Evolutionary conservation across 2,329 filamentous ascomycete species (phyloP).

Genomic region (Trichophyton equinum): DNA sequence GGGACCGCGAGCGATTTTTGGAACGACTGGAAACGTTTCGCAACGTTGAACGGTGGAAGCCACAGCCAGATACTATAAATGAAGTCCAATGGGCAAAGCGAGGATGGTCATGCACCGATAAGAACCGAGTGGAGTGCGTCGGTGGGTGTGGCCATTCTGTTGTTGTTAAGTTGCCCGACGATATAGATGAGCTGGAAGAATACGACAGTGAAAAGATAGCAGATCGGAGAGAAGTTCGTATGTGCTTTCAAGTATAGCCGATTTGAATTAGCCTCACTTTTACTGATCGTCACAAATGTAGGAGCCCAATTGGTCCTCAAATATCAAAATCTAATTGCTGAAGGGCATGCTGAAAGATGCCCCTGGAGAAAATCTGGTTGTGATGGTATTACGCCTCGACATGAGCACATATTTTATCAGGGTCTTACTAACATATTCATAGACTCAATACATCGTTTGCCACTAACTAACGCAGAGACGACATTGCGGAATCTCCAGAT

Average conservation of each 20-base stretch:
- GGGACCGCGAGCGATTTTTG: slow-evolving; percentile 71
- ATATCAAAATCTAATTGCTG: slow-evolving; percentile 60
- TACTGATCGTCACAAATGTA: slow-evolving; percentile 13
- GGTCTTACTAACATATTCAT: slow-evolving; percentile 14
- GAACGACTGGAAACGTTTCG: slow-evolving; percentile 75
- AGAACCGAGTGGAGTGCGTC: slow-evolving; percentile 69
- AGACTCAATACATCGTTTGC: slow-evolving; percentile 54
- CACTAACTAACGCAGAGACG: slow-evolving; percentile 48
- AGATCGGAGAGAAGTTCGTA: slow-evolving; percentile 33
- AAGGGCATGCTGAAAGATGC: slow-evolving; percentile 67
- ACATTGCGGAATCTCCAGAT: slow-evolving; percentile 47
- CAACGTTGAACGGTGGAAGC: slow-evolving; percentile 84
- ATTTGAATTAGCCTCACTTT: background rate
- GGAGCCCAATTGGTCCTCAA: slow-evolving; percentile 59
- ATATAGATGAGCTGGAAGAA: slow-evolving; percentile 45
- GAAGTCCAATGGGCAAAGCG: slow-evolving; percentile 92
- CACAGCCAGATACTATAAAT: slow-evolving; percentile 71
- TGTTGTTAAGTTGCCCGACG: slow-evolving; percentile 62
- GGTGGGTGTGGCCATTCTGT: slow-evolving; percentile 74
- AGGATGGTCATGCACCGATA: slow-evolving; percentile 76
- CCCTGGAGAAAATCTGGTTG: slow-evolving; percentile 81
- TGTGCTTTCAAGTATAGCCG: slow-evolving; percentile 14
- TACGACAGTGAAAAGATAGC: slow-evolving; percentile 32
- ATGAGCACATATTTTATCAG: background rate
- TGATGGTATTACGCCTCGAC: slow-evolving; percentile 46